Percentiles rank a stretch among this genome's conserved stretches.
These are phyloP conservation scores for Epichloe elymi DNA, from an alignment of 2,329 filamentous ascomycete species.

Conservation along the genomic window DNA sequence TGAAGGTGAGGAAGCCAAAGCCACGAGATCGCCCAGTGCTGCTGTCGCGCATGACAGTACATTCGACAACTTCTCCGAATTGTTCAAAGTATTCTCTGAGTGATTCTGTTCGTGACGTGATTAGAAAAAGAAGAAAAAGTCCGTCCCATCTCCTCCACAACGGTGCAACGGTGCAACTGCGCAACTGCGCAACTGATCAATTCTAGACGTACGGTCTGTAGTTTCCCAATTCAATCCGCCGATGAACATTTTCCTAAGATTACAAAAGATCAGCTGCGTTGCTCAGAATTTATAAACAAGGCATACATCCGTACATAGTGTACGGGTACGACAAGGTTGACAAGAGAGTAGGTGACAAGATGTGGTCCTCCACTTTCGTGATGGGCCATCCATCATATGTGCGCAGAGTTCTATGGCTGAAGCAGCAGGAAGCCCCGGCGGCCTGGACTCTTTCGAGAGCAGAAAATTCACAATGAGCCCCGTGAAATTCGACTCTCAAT, in stretches of 20 bases:
- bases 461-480: background rate
- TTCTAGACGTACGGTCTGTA: conserved; percentile 67
- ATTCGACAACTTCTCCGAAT: conserved; percentile 93
- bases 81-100: conserved; percentile 95
- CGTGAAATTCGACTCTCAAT: background rate
- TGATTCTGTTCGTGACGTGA: conserved; percentile 53
- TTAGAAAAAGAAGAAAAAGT: conserved; percentile 7
- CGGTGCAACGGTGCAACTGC: no score
- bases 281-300: background rate
- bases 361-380: background rate
- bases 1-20: conserved; percentile 96
- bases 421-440: background rate
- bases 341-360: background rate
- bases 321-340: background rate
- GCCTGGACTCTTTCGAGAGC: background rate
- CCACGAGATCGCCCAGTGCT: conserved; percentile 86
- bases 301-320: background rate
- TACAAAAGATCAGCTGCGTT: conserved; percentile 2
- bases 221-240: conserved; percentile 98
- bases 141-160: background rate
- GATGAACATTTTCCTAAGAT: conserved; percentile 94
- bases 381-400: background rate
- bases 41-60: conserved; percentile 98
- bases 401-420: background rate
- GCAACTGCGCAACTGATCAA: background rate